Conservation (phyloP, 2,329 filamentous ascomycete species). For the Amphichorda felina region DNA sequence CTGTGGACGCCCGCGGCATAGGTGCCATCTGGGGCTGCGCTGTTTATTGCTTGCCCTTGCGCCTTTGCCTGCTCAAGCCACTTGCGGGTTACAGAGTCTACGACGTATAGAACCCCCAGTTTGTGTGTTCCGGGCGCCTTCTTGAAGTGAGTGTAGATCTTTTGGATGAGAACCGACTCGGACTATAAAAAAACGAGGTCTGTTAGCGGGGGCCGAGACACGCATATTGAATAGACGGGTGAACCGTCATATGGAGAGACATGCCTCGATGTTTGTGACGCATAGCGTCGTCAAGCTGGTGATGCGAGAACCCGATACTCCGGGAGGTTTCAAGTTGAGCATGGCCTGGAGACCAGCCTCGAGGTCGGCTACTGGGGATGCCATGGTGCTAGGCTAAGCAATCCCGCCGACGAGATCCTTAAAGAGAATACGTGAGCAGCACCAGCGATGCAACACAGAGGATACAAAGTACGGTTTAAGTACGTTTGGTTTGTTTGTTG, state of each 20-base stretch:
- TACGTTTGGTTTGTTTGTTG: not conserved
- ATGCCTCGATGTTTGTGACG: slow-evolving; percentile 81
- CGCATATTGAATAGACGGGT: not conserved
- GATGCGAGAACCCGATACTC: slow-evolving; percentile 89
- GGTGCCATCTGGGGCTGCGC: slow-evolving; percentile 76
- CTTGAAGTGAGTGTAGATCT: slow-evolving; percentile 95
- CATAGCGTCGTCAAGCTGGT: slow-evolving; percentile 76
- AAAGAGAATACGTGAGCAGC: too few species aligned
- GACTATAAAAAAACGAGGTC: slow-evolving; percentile 41
- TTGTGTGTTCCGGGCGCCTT: slow-evolving; percentile 92
- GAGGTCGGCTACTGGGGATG: slow-evolving; percentile 80
- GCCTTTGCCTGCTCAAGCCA: slow-evolving; percentile 94
- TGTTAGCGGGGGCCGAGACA: not conserved
- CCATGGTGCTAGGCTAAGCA: slow-evolving; percentile 37
- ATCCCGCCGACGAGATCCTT: too few species aligned
- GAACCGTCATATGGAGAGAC: slow-evolving; percentile 4
- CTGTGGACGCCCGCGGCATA: slow-evolving; percentile 91
- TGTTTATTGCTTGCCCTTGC: slow-evolving; percentile 70
- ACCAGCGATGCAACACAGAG: too few species aligned
- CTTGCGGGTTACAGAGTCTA: slow-evolving; percentile 98
- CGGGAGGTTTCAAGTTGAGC: slow-evolving; percentile 81
- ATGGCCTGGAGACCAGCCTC: slow-evolving; percentile 85
- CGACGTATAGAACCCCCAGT: slow-evolving; percentile 96
- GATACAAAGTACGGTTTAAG: too few species aligned
- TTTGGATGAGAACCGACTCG: slow-evolving; percentile 89